Percentiles rank a stretch among this genome's conserved stretches.
Evolutionary conservation across 192 early-diverging fungal species (phyloP).

Genomic region (Linnemannia elongata): DNA sequence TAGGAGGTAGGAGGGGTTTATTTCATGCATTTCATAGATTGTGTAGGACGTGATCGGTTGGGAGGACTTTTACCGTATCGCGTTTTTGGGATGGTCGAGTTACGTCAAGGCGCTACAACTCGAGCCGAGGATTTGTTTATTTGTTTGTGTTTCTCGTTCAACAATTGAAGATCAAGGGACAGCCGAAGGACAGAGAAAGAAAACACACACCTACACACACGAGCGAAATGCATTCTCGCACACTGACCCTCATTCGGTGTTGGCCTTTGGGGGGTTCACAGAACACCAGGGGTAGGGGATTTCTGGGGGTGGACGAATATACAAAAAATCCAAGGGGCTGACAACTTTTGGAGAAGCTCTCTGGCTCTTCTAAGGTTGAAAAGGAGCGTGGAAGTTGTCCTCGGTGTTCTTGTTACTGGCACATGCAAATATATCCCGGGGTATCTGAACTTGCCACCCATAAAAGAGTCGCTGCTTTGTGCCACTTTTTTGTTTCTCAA

Average conservation of each 20-base stretch:
- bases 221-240: background rate
- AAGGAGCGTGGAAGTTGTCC: background rate
- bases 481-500: background rate
- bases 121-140: slow-evolving; percentile 15
- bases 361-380: background rate
- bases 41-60: background rate
- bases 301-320: background rate
- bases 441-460: background rate
- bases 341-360: background rate
- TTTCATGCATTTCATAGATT: background rate
- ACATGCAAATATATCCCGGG: background rate
- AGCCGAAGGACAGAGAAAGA: background rate
- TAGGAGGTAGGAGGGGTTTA: background rate
- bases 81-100: background rate
- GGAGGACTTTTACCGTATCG: background rate
- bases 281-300: background rate
- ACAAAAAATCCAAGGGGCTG: background rate
- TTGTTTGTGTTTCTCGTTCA: background rate
- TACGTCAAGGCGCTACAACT: background rate
- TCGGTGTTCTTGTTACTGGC: background rate
- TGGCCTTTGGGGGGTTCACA: background rate
- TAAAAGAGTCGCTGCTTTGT: background rate
- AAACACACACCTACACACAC: background rate
- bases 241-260: background rate
- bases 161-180: background rate